Conservation (phyloP, 257 asterid species). For the Nyctanthes arbortristis region DNA sequence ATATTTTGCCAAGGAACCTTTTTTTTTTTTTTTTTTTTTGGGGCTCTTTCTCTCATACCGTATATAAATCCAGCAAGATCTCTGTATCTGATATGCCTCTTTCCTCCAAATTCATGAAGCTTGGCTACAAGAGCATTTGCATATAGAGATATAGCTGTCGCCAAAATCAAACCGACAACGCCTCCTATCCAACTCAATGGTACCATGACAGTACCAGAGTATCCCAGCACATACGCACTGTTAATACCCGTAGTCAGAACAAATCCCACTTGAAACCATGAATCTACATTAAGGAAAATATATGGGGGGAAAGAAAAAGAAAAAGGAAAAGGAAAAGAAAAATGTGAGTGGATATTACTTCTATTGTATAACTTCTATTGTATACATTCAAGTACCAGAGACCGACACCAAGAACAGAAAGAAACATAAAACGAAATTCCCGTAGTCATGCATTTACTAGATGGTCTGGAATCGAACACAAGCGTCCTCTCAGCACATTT, state of each 20-base stretch:
- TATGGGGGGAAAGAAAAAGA: no score
- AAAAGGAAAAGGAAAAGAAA: no score
- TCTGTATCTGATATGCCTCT: slow-evolving; percentile 92
- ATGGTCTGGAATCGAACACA: no score
- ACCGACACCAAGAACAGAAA: neutral
- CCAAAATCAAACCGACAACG: slow-evolving; percentile 75
- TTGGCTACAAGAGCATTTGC: slow-evolving; percentile 86
- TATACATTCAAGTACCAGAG: slow-evolving; percentile 5
- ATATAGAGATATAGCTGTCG: slow-evolving; percentile 67
- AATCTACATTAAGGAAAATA: slow-evolving; percentile 56
- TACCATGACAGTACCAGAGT: slow-evolving; percentile 90
- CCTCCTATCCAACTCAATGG: slow-evolving; percentile 98
- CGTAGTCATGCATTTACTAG: neutral
- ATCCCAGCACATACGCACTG: slow-evolving; percentile 95
- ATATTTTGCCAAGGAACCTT: slow-evolving; percentile 19
- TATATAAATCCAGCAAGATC: slow-evolving; percentile 93
- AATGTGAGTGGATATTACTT: no score
- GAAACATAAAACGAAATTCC: neutral
- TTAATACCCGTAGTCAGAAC: slow-evolving; percentile 93
- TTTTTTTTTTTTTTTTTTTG: slow-evolving; percentile 22
- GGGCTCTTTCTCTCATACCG: slow-evolving; percentile 44
- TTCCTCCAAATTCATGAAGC: slow-evolving; percentile 93
- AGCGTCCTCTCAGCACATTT: no score
- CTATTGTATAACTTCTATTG: no score
- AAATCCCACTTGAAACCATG: slow-evolving; percentile 97